Evolutionary conservation across 2,329 filamentous ascomycete genomes (phyloP).

Genomic region (Talaromyces sp.): DNA sequence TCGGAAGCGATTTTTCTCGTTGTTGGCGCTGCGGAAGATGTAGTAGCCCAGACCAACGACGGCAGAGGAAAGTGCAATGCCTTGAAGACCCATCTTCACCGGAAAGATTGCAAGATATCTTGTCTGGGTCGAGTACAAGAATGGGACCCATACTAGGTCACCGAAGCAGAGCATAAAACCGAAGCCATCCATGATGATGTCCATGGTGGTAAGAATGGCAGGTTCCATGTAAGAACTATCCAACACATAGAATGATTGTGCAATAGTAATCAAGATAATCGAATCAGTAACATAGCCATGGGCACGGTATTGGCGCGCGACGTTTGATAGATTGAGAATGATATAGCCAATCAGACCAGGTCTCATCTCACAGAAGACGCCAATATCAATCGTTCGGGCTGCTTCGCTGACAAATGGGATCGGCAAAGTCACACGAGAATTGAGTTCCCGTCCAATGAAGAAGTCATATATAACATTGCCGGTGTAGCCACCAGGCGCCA

Average conservation of each 20-base stretch:
- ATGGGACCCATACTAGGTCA: slow-evolving; percentile 89
- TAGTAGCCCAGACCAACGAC: slow-evolving; percentile 73
- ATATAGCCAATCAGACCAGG: slow-evolving; percentile 89
- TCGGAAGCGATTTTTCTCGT: slow-evolving; percentile 91
- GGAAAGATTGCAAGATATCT: slow-evolving; percentile 83
- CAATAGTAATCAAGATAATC: slow-evolving; percentile 71
- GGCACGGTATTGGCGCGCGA: slow-evolving; percentile 81
- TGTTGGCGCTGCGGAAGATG: slow-evolving; percentile 92
- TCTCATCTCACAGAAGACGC: slow-evolving; percentile 84
- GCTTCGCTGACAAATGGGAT: slow-evolving; percentile 68
- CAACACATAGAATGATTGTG: slow-evolving; percentile 78
- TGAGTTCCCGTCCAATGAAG: slow-evolving; percentile 94
- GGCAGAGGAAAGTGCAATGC: slow-evolving; percentile 61
- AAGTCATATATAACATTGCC: slow-evolving; percentile 92
- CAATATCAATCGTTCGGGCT: slow-evolving; percentile 72
- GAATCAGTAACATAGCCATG: slow-evolving; percentile 82
- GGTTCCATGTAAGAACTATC: slow-evolving; percentile 85
- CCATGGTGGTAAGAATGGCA: slow-evolving; percentile 87
- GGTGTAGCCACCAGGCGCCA: slow-evolving; percentile 75
- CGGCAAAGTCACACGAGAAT: slow-evolving; percentile 66
- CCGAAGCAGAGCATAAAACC: slow-evolving; percentile 94
- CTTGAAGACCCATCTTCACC: slow-evolving; percentile 66
- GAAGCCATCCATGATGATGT: slow-evolving; percentile 88
- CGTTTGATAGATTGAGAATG: slow-evolving; percentile 76
- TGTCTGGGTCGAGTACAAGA: slow-evolving; percentile 78